phyloP scores from a whole-genome alignment of 768 basidiomycete genomes.

The Boletus insuetus region DNA sequence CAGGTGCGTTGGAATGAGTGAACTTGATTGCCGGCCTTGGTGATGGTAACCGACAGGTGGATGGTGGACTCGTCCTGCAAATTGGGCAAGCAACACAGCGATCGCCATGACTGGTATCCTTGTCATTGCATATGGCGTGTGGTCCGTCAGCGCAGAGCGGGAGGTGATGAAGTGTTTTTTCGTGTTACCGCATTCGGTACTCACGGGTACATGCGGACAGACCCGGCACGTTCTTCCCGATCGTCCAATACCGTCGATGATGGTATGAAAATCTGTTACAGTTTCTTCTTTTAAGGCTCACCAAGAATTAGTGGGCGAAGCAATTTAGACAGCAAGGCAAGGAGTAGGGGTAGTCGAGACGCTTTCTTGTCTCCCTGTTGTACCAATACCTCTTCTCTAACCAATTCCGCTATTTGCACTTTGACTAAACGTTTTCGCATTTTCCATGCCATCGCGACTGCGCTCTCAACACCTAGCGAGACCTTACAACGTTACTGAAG shows the following conservation, averaged over 20 bases:
- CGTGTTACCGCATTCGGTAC: not conserved
- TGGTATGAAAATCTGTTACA: conserved; percentile 42
- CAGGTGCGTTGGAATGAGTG: conserved; percentile 48
- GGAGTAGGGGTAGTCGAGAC: conserved; percentile 6
- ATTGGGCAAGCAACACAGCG: conserved; percentile 86
- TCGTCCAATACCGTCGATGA: conserved; percentile 76
- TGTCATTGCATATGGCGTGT: conserved; percentile 62
- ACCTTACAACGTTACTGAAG: too few relatives aligned
- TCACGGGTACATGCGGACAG: conserved; percentile 36
- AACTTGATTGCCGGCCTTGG: not conserved
- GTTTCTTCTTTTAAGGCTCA: not conserved
- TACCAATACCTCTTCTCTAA: not conserved
- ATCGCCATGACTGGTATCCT: conserved; percentile 69
- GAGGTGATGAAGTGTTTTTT: conserved; percentile 51
- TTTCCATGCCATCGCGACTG: not conserved
- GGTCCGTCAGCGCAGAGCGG: conserved; percentile 69
- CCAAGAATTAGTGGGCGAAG: conserved; percentile 44
- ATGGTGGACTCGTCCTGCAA: conserved; percentile 91
- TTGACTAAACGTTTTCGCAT: not conserved
- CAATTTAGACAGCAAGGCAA: conserved; percentile 39
- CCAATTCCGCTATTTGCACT: not conserved
- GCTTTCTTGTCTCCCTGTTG: not conserved
- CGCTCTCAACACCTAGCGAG: not conserved
- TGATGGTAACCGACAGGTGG: conserved; percentile 55
- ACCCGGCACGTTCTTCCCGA: conserved; percentile 56